Evolutionary conservation across 352 stramenopile species (phyloP), one percentile per base, ranked within the genome.

Genomic region (Achlya hypogyna): DNA sequence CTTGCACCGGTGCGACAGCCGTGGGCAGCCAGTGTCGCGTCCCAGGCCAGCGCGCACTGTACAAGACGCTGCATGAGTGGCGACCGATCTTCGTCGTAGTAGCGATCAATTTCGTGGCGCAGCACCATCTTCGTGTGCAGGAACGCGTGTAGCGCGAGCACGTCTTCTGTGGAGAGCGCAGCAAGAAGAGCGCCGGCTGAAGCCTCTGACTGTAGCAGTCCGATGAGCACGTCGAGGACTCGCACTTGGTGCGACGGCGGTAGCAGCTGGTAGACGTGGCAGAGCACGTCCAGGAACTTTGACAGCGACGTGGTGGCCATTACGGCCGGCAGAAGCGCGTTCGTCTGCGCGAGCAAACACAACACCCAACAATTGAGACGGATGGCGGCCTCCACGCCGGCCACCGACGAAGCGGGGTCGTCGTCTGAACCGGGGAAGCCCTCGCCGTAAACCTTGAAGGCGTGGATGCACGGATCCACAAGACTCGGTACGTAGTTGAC

Each of bases 51-150:
- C 25, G 25, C 31, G n/a, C 49, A 56, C 31, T 56, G 49, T 16
- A 56, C 49, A 10, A 56, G 49, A 12, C 49, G 25, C 10, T 56
- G 49, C 49, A 56, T 56, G 25, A 56, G 31, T 16, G 49, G 49
- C 31, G 49, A 56, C 25, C 49, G 49, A 20, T 56, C 49, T 12
- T 56, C 49, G 31, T n/a, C 49, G 25, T 56, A 56, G 31, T 56
- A n/a, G 12, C 25, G 14, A 51, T 91, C 84, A 1, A 60, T 70
- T 20, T 75, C 62, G 47, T 82, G 74, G 10, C 85, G 80, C 9
- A 77, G 75, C 4, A 74, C 73, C 51, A 90, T 65, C 35, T 90
- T 88, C 12, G 72, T 42, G 25, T 75, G 72, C 6, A 93, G 28
- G 20, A 80, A 42, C 4, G 27, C 25, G 4, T 34, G 16, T 45